Conservation (phyloP, 257 asterid species). For the Solanum gandarillasii region DNA sequence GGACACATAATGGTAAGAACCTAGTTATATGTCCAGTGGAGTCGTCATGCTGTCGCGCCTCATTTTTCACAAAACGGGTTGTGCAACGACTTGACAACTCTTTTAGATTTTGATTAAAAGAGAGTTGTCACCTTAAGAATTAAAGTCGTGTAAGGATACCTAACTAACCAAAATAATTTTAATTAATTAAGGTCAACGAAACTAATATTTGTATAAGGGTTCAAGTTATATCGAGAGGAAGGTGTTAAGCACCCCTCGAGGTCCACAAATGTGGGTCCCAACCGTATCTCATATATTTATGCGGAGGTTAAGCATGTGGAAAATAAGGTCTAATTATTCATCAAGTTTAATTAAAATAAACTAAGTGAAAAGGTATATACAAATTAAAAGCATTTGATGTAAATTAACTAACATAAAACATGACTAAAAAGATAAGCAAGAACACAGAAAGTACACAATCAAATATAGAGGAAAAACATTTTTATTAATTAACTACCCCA, state of each 20-base stretch:
- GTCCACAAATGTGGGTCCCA: neutral
- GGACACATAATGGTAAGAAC: neutral
- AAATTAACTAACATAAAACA: neutral
- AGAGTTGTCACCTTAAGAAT: neutral
- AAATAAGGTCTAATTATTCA: neutral
- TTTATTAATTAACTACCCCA: neutral
- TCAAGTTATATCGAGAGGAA: neutral
- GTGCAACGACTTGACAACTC: neutral
- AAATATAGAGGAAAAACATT: neutral
- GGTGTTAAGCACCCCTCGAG: neutral
- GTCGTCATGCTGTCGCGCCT: neutral
- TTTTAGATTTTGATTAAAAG: neutral
- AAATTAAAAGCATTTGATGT: neutral
- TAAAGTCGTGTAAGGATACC: neutral
- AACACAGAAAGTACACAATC: neutral
- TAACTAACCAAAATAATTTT: neutral
- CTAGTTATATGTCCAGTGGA: neutral
- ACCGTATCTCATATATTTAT: neutral
- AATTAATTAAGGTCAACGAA: too few species aligned
- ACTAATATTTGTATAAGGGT: neutral
- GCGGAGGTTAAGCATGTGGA: neutral
- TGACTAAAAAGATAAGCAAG: neutral
- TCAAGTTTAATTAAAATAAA: neutral
- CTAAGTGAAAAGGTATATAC: neutral
- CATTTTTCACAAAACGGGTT: neutral